Conservation (phyloP, 2,329 filamentous ascomycete genomes). For the Colletotrichum chlorophyti region DNA sequence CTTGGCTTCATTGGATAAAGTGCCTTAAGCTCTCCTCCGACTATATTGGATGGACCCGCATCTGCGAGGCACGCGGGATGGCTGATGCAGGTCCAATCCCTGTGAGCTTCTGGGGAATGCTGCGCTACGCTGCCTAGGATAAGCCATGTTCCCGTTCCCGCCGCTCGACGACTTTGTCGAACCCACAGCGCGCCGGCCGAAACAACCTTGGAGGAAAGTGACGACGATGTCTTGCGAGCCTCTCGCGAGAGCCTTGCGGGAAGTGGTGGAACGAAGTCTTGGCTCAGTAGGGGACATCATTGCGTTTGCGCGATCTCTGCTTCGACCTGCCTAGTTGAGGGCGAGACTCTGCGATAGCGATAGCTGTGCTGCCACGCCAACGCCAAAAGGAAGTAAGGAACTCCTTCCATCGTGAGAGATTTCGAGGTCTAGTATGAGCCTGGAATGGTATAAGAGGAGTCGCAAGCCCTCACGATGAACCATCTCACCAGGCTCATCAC, state of each 20-base stretch:
- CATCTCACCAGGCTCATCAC: slow-evolving; percentile 10
- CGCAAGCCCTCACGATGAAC: background rate
- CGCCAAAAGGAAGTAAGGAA: slow-evolving; percentile 1
- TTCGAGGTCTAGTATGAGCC: too few relatives aligned
- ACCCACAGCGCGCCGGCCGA: background rate
- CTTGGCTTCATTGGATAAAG: slow-evolving; percentile 11
- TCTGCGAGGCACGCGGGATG: background rate
- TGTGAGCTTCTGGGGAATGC: background rate
- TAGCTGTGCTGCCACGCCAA: too few relatives aligned
- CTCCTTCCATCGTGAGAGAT: background rate
- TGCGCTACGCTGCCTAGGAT: slow-evolving; percentile 1
- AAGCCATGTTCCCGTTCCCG: too few relatives aligned
- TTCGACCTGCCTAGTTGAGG: background rate
- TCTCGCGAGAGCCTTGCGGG: background rate
- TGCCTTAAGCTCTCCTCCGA: background rate
- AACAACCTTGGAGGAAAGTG: slow-evolving; percentile 15
- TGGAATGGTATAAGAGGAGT: slow-evolving; percentile 14
- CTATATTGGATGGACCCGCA: background rate
- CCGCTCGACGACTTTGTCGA: background rate
- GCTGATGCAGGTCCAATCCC: background rate
- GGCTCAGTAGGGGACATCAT: background rate
- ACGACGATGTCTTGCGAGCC: slow-evolving; percentile 18
- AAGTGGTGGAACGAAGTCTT: slow-evolving; percentile 2
- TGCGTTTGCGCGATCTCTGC: slow-evolving; percentile 6
- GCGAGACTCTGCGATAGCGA: background rate